Evolutionary conservation across 768 basidiomycete species (phyloP), one percentile per base, ranked within the genome.

Genomic region (Crepidotus variabilis): DNA sequence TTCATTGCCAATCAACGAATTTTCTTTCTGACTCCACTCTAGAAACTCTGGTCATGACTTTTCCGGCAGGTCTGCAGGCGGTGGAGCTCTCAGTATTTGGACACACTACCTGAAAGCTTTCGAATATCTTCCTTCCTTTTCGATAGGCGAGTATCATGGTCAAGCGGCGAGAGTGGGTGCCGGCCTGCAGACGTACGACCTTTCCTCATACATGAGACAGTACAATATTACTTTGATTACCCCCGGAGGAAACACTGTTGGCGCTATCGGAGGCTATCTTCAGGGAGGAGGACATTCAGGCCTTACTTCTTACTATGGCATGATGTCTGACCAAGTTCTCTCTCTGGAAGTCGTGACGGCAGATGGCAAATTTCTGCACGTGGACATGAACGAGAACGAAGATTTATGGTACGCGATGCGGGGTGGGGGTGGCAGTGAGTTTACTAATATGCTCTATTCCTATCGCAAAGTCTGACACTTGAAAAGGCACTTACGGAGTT

Each of bases 291-390:
- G 67, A 22, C 66, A 71, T 52, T 61, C 59, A 28, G 28, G 55
- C 28, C 54, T 64, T 4, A 48, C 54, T 16, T 64, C 63, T 3
- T 22, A 60, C 10, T 55, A 60, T 34, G 67, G 65, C 2, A 36
- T 68, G 33, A 36, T 60, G 18, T 60, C 62, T 7, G 62, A 63
- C 57, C 68, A 66, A 54, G 61, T 62, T 1, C 67, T 76, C 0
- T 63, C 72, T 28, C 69, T 73, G 57, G 71, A 72, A 43, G 66
- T 78, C 14, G 71, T 78, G 18, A 78, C 76, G 1, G 71, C 78
- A 0, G 65, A 71, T 51, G 78, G 77, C 8, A 33, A 66, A 20
- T 65, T 66, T 50, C 60, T 60, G 51, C 67, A 60, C 58, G 71
- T 58, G 51, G 70, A 53, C 63, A 67, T 58, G 63, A 72, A 62